Percentiles rank a stretch among this genome's conserved stretches.
These are phyloP conservation scores for Diplodia scrobiculata DNA, from an alignment of 2,329 filamentous ascomycete species.

Conservation along the genomic window DNA sequence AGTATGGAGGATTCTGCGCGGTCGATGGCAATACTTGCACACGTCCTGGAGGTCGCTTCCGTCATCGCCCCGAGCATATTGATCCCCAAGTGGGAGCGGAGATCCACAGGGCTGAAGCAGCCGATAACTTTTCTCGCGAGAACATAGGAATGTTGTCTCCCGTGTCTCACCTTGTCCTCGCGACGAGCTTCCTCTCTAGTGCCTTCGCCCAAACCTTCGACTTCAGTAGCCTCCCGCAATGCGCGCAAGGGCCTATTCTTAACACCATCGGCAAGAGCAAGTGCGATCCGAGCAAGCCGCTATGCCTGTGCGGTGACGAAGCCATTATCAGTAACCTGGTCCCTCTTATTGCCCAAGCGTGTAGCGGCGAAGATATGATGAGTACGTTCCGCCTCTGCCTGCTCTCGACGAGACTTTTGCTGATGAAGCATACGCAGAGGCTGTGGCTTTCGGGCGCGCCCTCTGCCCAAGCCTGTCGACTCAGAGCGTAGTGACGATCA, in stretches of 20 bases:
- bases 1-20: not conserved
- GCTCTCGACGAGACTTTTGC: not conserved
- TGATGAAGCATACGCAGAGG: not conserved
- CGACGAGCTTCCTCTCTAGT: not conserved
- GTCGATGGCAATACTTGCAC: not conserved
- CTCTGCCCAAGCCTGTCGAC: constrained; percentile 16
- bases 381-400: not conserved
- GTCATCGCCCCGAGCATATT: not conserved
- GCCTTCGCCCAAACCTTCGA: constrained; percentile 2
- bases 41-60: not conserved
- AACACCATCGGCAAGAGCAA: constrained; percentile 21
- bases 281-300: constrained; percentile 25
- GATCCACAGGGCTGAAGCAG: not conserved
- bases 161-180: not conserved
- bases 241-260: constrained; percentile 24
- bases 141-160: constrained; percentile 24
- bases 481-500: constrained; percentile 1
- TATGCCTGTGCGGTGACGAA: constrained; percentile 26
- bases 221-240: constrained; percentile 22
- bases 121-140: not conserved
- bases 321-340: constrained; percentile 6
- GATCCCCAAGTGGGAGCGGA: not conserved
- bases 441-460: not conserved
- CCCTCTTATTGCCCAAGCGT: not conserved
- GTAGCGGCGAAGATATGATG: constrained; percentile 9